phyloP scores from a whole-genome alignment of 371 early-diverging fungal species.

The Mucor mucedo region DNA sequence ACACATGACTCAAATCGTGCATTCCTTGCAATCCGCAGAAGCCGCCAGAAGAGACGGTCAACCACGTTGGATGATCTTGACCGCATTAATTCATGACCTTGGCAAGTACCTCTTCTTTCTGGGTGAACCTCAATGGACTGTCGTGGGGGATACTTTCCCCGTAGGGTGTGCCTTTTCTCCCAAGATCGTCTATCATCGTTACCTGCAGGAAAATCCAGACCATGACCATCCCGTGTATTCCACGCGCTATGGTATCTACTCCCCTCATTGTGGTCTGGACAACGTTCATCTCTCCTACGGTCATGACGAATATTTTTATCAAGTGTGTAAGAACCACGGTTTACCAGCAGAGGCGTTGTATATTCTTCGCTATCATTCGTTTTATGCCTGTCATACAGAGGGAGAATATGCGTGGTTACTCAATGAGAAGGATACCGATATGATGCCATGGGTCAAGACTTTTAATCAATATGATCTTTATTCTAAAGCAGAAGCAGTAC shows the following conservation, averaged over 20 bases:
- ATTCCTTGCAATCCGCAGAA: slow-evolving; percentile 65
- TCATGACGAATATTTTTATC: slow-evolving; percentile 66
- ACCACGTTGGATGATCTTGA: slow-evolving; percentile 60
- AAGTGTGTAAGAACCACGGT: slow-evolving; percentile 52
- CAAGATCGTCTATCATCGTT: slow-evolving; percentile 53
- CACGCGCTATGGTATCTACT: slow-evolving; percentile 57
- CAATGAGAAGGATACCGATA: slow-evolving; percentile 48
- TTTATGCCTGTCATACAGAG: slow-evolving; percentile 60
- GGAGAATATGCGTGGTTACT: slow-evolving; percentile 54
- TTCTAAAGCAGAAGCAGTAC: slow-evolving; percentile 51
- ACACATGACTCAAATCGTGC: slow-evolving; percentile 52
- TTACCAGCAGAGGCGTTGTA: slow-evolving; percentile 55
- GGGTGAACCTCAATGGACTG: slow-evolving; percentile 63
- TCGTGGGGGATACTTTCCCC: slow-evolving; percentile 59
- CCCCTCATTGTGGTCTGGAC: slow-evolving; percentile 56
- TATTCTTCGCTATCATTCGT: slow-evolving; percentile 64
- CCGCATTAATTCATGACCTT: slow-evolving; percentile 61
- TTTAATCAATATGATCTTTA: slow-evolving; percentile 68
- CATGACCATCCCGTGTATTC: slow-evolving; percentile 35
- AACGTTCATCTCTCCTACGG: slow-evolving; percentile 60
- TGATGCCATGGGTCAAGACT: slow-evolving; percentile 56
- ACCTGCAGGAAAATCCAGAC: slow-evolving; percentile 56
- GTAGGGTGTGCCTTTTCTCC: slow-evolving; percentile 51
- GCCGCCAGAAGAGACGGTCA: slow-evolving; percentile 55
- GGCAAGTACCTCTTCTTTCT: slow-evolving; percentile 59